These are phyloP conservation scores for Blumeriella jaapii DNA, from an alignment of 2,329 filamentous ascomycete genomes.

Conservation along the genomic window DNA sequence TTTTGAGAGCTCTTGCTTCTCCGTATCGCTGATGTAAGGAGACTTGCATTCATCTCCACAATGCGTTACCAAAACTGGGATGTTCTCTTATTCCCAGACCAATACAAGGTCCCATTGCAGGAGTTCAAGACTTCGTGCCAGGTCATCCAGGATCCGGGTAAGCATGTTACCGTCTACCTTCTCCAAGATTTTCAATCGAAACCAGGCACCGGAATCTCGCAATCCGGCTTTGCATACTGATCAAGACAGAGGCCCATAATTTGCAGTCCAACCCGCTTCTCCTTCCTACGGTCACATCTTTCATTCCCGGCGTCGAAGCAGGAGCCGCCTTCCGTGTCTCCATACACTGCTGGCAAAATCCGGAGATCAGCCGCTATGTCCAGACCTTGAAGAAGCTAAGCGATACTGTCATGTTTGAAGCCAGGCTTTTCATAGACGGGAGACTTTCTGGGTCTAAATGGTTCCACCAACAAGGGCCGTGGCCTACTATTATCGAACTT, in stretches of 20 bases:
- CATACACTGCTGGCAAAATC: conserved; percentile 60
- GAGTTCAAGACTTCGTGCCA: conserved; percentile 76
- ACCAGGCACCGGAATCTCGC: too few species aligned
- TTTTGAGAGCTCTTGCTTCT: conserved; percentile 4
- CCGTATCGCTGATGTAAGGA: not conserved
- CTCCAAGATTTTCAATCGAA: not conserved
- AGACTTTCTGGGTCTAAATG: conserved; percentile 40
- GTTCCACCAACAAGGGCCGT: conserved; percentile 37
- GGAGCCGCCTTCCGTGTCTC: conserved; percentile 58
- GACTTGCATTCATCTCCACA: conserved; percentile 6
- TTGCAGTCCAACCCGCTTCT: conserved; percentile 9
- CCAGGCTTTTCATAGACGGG: conserved; percentile 59
- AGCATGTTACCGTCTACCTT: conserved; percentile 5
- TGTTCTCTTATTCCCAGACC: conserved; percentile 62
- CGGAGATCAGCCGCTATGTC: conserved; percentile 45
- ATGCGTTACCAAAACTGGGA: conserved; percentile 90
- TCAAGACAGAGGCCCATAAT: conserved; percentile 13
- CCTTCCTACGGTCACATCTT: conserved; percentile 59
- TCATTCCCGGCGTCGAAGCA: conserved; percentile 51
- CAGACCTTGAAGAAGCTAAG: conserved; percentile 42
- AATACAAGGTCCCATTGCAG: conserved; percentile 57
- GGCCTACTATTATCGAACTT: conserved; percentile 36
- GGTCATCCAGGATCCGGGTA: conserved; percentile 42
- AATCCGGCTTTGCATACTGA: too few species aligned
- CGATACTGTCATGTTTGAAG: conserved; percentile 49